phyloP scores from a whole-genome alignment of 345 rosid genomes.

The Kandelia obovata region DNA sequence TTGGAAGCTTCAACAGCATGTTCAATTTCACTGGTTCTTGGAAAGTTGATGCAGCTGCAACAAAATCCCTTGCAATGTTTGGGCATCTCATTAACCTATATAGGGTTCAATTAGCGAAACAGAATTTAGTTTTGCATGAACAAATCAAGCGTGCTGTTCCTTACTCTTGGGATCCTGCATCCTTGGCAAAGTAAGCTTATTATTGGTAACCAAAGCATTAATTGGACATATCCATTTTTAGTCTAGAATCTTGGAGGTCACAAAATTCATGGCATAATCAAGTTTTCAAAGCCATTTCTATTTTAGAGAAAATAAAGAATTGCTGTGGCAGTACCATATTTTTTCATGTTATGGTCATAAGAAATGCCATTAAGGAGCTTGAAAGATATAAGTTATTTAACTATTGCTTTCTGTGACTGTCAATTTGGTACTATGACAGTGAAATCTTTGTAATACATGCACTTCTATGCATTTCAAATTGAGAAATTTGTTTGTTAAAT shows the following conservation, averaged over 20 bases:
- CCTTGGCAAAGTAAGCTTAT: slow-evolving; percentile 68
- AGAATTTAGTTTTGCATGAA: slow-evolving; percentile 50
- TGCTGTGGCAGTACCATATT: slow-evolving; percentile 59
- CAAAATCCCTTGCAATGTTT: slow-evolving; percentile 89
- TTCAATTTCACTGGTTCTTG: slow-evolving; percentile 94
- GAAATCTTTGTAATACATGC: too few species aligned
- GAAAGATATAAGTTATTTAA: too few species aligned
- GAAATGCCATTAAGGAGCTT: too few species aligned
- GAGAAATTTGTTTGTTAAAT: background rate
- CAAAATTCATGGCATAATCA: slow-evolving; percentile 19
- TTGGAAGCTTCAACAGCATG: slow-evolving; percentile 95
- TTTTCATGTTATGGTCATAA: slow-evolving; percentile 35
- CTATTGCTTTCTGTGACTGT: too few species aligned
- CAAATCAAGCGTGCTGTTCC: slow-evolving; percentile 83
- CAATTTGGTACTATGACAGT: too few species aligned
- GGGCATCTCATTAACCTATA: slow-evolving; percentile 72
- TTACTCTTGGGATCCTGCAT: slow-evolving; percentile 96
- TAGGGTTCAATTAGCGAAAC: slow-evolving; percentile 53
- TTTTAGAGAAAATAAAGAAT: slow-evolving; percentile 31
- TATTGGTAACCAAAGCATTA: background rate
- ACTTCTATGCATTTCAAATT: background rate
- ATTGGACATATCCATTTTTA: background rate
- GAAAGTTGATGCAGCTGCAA: slow-evolving; percentile 90
- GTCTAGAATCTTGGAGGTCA: background rate
- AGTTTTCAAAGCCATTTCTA: slow-evolving; percentile 36